A percentile compares a stretch with the other conserved stretches of the same genome.
Conservation (phyloP, 2,329 filamentous ascomycete species). For the Didymosphaeria variabile region DNA sequence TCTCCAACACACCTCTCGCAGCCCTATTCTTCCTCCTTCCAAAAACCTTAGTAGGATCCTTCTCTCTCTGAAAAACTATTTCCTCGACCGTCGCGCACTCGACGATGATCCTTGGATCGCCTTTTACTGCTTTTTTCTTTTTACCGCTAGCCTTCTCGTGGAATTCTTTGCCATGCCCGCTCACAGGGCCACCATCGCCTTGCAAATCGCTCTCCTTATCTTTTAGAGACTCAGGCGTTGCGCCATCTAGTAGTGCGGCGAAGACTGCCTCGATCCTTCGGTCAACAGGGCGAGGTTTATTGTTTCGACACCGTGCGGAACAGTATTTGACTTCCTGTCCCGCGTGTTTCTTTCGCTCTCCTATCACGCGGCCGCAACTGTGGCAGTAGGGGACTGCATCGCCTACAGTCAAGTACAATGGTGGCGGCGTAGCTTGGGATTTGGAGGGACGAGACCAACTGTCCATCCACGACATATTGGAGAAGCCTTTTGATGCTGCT, state of each 20-base stretch:
- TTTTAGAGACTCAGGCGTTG: constrained; percentile 40
- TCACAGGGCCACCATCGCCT: constrained; percentile 16
- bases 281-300: constrained; percentile 61
- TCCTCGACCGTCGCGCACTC: constrained; percentile 61
- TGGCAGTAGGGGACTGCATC: constrained; percentile 65
- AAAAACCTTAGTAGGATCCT: constrained; percentile 57
- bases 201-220: constrained; percentile 14
- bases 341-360: constrained; percentile 48
- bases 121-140: constrained; percentile 54
- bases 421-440: constrained; percentile 57
- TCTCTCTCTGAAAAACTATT: constrained; percentile 58
- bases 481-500: background rate
- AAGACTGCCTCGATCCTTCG: constrained; percentile 63
- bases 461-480: constrained; percentile 60
- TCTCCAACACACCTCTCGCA: constrained; percentile 50
- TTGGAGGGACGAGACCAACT: constrained; percentile 57
- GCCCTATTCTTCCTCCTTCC: constrained; percentile 58
- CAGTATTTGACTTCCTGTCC: constrained; percentile 63
- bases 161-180: background rate
- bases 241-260: constrained; percentile 51
- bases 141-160: constrained; percentile 19
- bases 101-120: constrained; percentile 61
- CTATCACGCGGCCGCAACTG: constrained; percentile 66
- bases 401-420: constrained; percentile 61
- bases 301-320: constrained; percentile 62